Percentiles rank a stretch among this genome's conserved stretches.
Evolutionary conservation across 768 basidiomycete species (phyloP).

Genomic region (Hericium rajendrae): DNA sequence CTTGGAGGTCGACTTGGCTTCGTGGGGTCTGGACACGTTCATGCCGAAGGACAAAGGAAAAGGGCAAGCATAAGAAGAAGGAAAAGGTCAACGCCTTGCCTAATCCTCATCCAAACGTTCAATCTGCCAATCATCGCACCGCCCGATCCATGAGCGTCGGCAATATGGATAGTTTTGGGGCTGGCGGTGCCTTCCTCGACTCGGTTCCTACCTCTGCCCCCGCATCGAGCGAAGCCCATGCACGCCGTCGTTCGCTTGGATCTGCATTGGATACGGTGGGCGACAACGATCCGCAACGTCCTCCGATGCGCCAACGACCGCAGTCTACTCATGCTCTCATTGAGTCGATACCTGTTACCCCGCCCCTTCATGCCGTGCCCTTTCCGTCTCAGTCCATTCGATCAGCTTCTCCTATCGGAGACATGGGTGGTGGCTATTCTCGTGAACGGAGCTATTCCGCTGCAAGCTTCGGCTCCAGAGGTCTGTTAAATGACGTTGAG

Average conservation of each 20-base stretch:
- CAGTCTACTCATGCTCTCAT: constrained; percentile 41
- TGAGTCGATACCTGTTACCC: constrained; percentile 30
- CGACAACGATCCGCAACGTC: constrained; percentile 29
- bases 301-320: constrained; percentile 37
- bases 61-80: constrained; percentile 26
- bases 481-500: constrained; percentile 31
- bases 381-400: constrained; percentile 37
- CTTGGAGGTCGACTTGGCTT: constrained; percentile 69
- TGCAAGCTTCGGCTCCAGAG: constrained; percentile 41
- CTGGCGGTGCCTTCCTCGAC: constrained; percentile 38
- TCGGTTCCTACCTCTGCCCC: constrained; percentile 20
- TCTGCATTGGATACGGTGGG: constrained; percentile 45
- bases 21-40: constrained; percentile 77
- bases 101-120: constrained; percentile 30
- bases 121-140: constrained; percentile 6
- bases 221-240: constrained; percentile 15
- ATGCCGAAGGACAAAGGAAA: constrained; percentile 61
- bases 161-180: constrained; percentile 43
- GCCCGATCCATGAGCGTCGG: constrained; percentile 61
- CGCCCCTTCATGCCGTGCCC: constrained; percentile 44
- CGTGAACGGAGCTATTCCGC: constrained; percentile 42
- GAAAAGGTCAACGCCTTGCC: constrained; percentile 31
- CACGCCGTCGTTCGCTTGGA: constrained; percentile 49
- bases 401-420: constrained; percentile 24
- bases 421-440: constrained; percentile 11